Evolutionary conservation across 768 basidiomycete genomes (phyloP), one percentile per base, ranked within the genome.

Genomic region (Termitomyces heimii): DNA sequence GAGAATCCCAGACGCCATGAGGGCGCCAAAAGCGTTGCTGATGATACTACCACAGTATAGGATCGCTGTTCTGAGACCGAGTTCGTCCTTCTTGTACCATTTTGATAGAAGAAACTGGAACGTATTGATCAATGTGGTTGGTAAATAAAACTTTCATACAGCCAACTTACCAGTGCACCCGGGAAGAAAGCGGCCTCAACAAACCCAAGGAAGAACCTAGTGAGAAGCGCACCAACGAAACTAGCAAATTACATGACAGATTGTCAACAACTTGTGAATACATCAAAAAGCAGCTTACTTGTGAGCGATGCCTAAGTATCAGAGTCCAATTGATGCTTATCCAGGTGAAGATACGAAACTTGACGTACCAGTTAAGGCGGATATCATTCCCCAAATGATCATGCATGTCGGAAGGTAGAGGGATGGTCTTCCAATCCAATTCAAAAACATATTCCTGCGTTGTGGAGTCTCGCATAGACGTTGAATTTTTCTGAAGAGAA

Each of bases 21-120:
- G 73, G 2, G 88, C 78, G 4, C 91, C 90, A 66, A 92, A 91
- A 0, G 89, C 91, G 74, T 92, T 94, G 54, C 83, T 84, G 53
- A 92, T 83, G 29, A 92, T 74, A 63, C 79, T 83, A 20, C 91
- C 90, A 59, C 88, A 89, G 40, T 80, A 81, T 31, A 92, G 75
- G 47, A 87, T 66, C 5, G 89, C 85, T 13, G 81, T 87, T 53
- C 88, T 76, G 51, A 83, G 73, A 40, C 86, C 89, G 40, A 92
- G 74, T 65, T 92, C 90, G 32, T 74, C 76, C 44, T 81, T 80
- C 56, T 76, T 88, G 74, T 92, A 92, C 90, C 88, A 84, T 65
- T 82, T 83, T 0, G 83, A 84, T 26, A 86, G 71, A 2, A 85
- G 70, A 65, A 82, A 83, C 71, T 72, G 12, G 10, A 39, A 28